These are phyloP conservation scores for Lotmaria passim DNA, from an alignment of 208 protist species.

Conservation along the genomic window DNA sequence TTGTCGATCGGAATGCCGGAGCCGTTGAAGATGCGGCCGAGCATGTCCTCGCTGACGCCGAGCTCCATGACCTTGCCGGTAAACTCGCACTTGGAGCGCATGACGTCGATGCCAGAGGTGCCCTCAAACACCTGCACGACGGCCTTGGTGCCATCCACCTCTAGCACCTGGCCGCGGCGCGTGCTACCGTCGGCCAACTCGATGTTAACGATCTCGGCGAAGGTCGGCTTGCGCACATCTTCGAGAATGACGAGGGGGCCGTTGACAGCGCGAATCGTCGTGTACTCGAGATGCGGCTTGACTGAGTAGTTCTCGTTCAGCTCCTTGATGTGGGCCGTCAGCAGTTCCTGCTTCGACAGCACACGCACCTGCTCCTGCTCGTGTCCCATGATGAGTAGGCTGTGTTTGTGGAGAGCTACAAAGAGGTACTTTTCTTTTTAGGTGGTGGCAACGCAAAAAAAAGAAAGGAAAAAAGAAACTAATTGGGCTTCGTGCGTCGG, in stretches of 20 bases:
- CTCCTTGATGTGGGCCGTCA: slow-evolving; percentile 74
- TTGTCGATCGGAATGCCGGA: slow-evolving; percentile 99
- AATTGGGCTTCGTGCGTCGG: not conserved
- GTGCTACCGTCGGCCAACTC: slow-evolving; percentile 96
- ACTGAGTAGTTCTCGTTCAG: slow-evolving; percentile 77
- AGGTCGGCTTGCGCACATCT: slow-evolving; percentile 98
- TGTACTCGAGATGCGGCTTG: slow-evolving; percentile 96
- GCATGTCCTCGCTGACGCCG: slow-evolving; percentile 99
- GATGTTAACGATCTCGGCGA: slow-evolving; percentile 99
- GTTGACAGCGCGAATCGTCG: slow-evolving; percentile 99
- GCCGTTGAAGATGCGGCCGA: slow-evolving; percentile 99
- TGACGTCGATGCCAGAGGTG: slow-evolving; percentile 99
- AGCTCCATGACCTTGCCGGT: slow-evolving; percentile 99
- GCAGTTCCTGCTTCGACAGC: slow-evolving; percentile 90
- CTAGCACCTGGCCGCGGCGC: slow-evolving; percentile 98
- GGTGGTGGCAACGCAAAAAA: not conserved
- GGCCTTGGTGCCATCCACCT: slow-evolving; percentile 98
- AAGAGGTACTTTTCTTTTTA: not conserved
- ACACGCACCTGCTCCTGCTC: slow-evolving; percentile 56
- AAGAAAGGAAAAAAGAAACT: not conserved
- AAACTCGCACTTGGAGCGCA: slow-evolving; percentile 97
- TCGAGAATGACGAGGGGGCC: slow-evolving; percentile 99
- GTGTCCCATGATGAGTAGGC: slow-evolving; percentile 39
- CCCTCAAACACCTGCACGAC: slow-evolving; percentile 99
- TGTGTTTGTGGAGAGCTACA: not conserved